Evolutionary conservation across 768 basidiomycete species (phyloP), one percentile per base, ranked within the genome.

Genomic region (Tricholoma flavovirens): DNA sequence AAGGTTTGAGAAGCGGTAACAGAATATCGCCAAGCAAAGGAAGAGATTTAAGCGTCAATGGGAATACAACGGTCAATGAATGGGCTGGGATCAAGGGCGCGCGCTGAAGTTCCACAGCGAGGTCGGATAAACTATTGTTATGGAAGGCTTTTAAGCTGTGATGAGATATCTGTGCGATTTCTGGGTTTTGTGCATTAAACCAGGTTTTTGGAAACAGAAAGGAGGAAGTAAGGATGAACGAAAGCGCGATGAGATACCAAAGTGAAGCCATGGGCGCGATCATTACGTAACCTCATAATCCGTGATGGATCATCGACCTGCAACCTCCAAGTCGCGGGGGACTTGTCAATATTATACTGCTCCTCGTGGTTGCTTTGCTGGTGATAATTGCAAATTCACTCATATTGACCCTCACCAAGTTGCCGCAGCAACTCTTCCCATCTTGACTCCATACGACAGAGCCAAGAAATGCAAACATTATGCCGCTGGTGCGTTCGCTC

Each of bases 391-490:
- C 81, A 89, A 87, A 73, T 91, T 90, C 67, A 74, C 86, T 26
- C 89, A 91, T 57, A 82, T 79, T 48, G 71, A 75, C 19, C 66
- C 65, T 21, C 26, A 40, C 9, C 52, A 53, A 43, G 10, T n/a
- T 42, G 10, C n/a, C 4, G 40, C 38, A 1, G 40, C 38, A 17
- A n/a, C 26, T 17, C 30, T 30, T 30, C 52, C 52, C 43, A 30
- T 42, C 17, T 29, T 53, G 52, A 86, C 87, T 2, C 86, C 85
- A 2, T 88, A 82, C 62, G 90, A 92, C 72, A 75, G 83, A 69
- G 71, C 76, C 32, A 91, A 92, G 75, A 72, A 73, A 30, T 92
- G 90, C 73, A 77, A 67, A 55, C 88, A 77, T 71, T 90, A 80
- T 56, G 78, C 77, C 4, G 72, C 76, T 49, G 86, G 87, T 83